A percentile compares a stretch with the other conserved stretches of the same genome.
Conservation (phyloP, 768 basidiomycete genomes). For the Suillus clintonianus region DNA sequence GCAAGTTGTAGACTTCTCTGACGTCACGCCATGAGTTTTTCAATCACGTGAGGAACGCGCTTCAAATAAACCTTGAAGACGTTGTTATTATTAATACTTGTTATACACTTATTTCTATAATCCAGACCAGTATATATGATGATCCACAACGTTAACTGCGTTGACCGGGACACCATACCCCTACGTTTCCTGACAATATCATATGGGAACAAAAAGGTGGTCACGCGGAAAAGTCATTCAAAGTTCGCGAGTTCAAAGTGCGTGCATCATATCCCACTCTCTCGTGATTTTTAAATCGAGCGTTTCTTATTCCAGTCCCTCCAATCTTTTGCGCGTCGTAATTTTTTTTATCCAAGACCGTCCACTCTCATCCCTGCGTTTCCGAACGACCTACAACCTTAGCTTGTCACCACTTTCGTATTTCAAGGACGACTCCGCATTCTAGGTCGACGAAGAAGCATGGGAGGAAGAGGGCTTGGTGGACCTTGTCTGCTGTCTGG, state of each 20-base stretch:
- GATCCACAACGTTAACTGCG: slow-evolving; percentile 28
- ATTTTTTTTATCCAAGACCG: neutral
- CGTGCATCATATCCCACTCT: neutral
- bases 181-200: slow-evolving; percentile 16
- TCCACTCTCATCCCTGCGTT: neutral
- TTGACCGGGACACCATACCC: slow-evolving; percentile 24
- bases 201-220: neutral
- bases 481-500: neutral
- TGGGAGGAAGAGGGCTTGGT: neutral
- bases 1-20: too few relatives aligned
- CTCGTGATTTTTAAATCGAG: neutral
- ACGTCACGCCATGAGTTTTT: too few relatives aligned
- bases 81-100: too few relatives aligned
- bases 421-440: neutral
- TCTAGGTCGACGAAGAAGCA: neutral
- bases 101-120: too few relatives aligned
- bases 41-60: too few relatives aligned
- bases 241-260: neutral
- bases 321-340: neutral
- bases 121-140: slow-evolving; percentile 7
- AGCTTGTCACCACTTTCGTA: neutral
- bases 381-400: neutral
- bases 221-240: neutral
- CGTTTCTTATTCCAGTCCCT: neutral
- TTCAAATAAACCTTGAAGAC: too few relatives aligned